Base-by-base conservation (phyloP, 2,329 filamentous ascomycete genomes). In the Niveomyces coronatus region DNA sequence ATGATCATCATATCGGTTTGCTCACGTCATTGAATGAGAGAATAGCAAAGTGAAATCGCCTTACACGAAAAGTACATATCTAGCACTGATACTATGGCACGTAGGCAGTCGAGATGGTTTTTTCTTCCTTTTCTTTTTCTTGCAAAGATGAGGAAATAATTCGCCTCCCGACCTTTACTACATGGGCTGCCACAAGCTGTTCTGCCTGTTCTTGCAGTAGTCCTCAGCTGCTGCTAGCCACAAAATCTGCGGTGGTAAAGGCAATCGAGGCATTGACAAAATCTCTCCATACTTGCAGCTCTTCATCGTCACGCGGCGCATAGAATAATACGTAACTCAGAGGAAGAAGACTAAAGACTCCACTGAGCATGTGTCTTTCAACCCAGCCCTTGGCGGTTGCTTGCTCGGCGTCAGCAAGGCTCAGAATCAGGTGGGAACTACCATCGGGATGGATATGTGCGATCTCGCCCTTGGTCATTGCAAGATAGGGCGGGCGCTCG, bases 321-420 rank as follows among this genome's bases (percentile, higher is more conserved):
- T 66, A 67, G 1, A 66, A 29, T 31, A 67, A 34, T 20, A 65
- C 49, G 37, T 62, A 66, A 0, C 52, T 52, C 48, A 53, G 55
- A 1, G 62, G 60, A 29, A 60, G 4, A 3, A 24, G n/a, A n/a
- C n/a, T n/a, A n/a, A n/a, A 4, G 13, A 30, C 18, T 10, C 40
- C 40, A 2, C 44, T 28, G 2, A 66, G 47, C 34, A 43, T 45
- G 34, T 65, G 63, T 4, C 63, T 47, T 49, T 63, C 56, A 14
- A 53, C 62, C 63, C 63, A 67, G 1, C 61, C 60, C 29, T 46
- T 50, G 4, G 39, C 47, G 31, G 64, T 54, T 3, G 53, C 53
- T 29, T 48, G 45, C 32, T 53, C 52, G 3, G 60, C 62, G 37
- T 67, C 63, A 2, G 45, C 49, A 5, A 62, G 52, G 38, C 57